Base-by-base conservation (phyloP, 2,329 filamentous ascomycete genomes). In the Colletotrichum shisoi region DNA sequence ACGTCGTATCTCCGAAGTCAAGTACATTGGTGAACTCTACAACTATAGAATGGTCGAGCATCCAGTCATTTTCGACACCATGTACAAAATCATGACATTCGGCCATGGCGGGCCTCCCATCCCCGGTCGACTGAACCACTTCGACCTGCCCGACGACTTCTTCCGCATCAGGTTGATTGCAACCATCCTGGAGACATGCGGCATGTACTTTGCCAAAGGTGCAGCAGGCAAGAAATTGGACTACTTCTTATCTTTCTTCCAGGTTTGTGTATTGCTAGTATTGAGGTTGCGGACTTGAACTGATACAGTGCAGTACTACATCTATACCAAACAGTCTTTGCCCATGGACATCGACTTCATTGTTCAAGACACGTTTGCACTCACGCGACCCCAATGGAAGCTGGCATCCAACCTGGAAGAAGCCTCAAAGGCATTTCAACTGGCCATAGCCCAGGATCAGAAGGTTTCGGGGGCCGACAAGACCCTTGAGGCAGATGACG, bases 311-410 rank as follows among this genome's bases (percentile, higher is more conserved):
- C 71, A 92, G 86, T 98, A 97, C 78, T 99, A 99, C 78, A 90
- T 98, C 71, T 89, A 91, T 73, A 93, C 92, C 21, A 99, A 99
- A 79, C 89, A 94, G 21, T 85, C 91, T 0, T 79, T 97, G 45
- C 95, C 96, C 0, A 96, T 99, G 92, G 95, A 99, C 71, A 92
- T 98, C 53, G 95, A 99, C 66, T 99, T 99, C 76, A 89, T 97
- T 52, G 87, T 99, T 7, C 94, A 97, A 76, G 95, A 99, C 76
- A 94, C 92, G 0, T 98, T 91, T 78, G 89, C 90, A 31, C 80
- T 93, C 40, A 90, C 93, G 13, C 87, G 95, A 53, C 94, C 95
- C 4, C 91, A 97, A 75, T 99, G 94, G 95, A 96, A 95, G 77
- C 82, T 97, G 52, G 89, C 92, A 21, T 85, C 88, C 5, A 91